Base-by-base conservation (phyloP, 768 basidiomycete genomes). In the Panellus pusillus region DNA sequence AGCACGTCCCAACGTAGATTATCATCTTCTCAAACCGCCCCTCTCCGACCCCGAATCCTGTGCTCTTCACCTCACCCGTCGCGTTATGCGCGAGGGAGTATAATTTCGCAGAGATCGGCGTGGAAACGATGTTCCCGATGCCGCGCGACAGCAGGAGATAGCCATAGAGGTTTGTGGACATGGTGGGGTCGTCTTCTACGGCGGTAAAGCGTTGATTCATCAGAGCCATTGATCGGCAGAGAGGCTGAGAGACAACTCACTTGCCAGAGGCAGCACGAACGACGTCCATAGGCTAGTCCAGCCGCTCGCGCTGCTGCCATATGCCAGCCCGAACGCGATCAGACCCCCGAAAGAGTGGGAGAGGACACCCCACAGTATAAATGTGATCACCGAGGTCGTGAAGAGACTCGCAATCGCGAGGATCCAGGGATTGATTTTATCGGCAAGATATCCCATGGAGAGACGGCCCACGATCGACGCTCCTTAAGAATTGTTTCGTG, bases 21-120 rank as follows among this genome's bases (percentile, higher is more conserved):
- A 71, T 70, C 50, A 68, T 61, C 14, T 50, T 62, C 28, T 61
- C 60, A 39, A 65, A 71, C 42, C 58, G 53, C 18, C 69, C 67
- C n/a, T 62, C 58, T 6, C 58, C 68, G 14, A 35, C 32, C 9
- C 32, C 32, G 7, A 35, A 35, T 35, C 32, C 32, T 14, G 59
- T 55, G 27, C 83, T 73, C 74, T 70, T 27, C 75, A 9, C 80
- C 81, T 27, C 62, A 55, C 32, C 14, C 9, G 32, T 35, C 32
- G 14, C 32, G 14, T 35, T 35, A 14, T 35, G 9, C 9, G 32
- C 32, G 32, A 35, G n/a, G 11, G 32, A 35, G 29, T 46, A 39
- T 13, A 66, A 48, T 14, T 54, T 52, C 18, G 63, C 47, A 18
- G 64, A 57, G 18, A 65, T 66, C 24, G 65, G 65, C 14, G 64